A percentile compares a stretch with the other conserved stretches of the same genome.
Conservation (phyloP, 2,329 filamentous ascomycete genomes). For the Fusarium virguliforme region DNA sequence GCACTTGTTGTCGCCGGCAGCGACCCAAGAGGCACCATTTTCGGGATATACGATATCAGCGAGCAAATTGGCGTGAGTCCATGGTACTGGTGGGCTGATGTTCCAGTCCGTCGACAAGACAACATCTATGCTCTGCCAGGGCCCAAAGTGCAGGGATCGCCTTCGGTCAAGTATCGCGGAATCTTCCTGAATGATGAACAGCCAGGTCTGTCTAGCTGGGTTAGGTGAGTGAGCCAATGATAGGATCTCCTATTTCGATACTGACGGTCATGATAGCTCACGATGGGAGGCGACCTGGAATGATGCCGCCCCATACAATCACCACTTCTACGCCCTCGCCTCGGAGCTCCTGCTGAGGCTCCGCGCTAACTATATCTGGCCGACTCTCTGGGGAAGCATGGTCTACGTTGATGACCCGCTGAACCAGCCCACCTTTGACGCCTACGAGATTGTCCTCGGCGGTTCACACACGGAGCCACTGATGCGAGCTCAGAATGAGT, state of each 20-base stretch:
- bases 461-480: constrained; percentile 83
- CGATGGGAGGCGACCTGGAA: constrained; percentile 59
- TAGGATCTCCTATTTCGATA: rapidly evolving
- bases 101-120: constrained; percentile 63
- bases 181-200: constrained; percentile 73
- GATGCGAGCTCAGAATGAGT: constrained; percentile 74
- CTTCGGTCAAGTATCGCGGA: constrained; percentile 73
- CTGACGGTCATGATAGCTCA: constrained; percentile 39
- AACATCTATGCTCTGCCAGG: constrained; percentile 64
- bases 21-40: constrained; percentile 73
- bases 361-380: constrained; percentile 83
- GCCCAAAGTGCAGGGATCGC: constrained; percentile 59
- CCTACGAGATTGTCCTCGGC: constrained; percentile 82
- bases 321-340: constrained; percentile 77
- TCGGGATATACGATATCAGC: constrained; percentile 72
- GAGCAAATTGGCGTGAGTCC: constrained; percentile 72
- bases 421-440: constrained; percentile 79
- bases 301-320: constrained; percentile 71
- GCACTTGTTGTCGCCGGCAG: constrained; percentile 72
- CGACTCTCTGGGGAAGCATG: constrained; percentile 79
- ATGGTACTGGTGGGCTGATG: constrained; percentile 75
- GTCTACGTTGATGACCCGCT: constrained; percentile 80
- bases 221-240: constrained; percentile 33
- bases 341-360: constrained; percentile 81
- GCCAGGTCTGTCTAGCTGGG: constrained; percentile 68